These are phyloP conservation scores for Leccinum sublutescens DNA, from an alignment of 768 basidiomycete species.

Conservation along the genomic window DNA sequence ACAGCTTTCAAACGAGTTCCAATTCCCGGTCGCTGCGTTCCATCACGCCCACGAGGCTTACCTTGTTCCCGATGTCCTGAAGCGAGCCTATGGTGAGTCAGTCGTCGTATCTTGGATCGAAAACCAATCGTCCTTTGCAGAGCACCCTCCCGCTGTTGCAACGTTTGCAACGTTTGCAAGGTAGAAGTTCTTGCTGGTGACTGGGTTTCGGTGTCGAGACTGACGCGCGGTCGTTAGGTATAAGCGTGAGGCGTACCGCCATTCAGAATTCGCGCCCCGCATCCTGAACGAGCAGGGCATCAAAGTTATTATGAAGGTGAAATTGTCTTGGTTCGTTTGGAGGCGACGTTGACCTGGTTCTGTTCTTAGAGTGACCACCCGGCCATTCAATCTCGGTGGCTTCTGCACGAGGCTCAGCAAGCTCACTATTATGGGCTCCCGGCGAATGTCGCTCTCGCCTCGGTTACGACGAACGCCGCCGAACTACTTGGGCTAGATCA, in stretches of 20 bases:
- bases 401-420: slow-evolving; percentile 83
- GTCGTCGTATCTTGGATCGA: not conserved
- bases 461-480: slow-evolving; percentile 75
- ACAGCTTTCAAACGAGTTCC: slow-evolving; percentile 77
- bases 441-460: slow-evolving; percentile 62
- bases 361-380: slow-evolving; percentile 61
- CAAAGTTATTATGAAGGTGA: slow-evolving; percentile 51
- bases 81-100: slow-evolving; percentile 57
- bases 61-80: slow-evolving; percentile 74
- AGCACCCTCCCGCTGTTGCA: slow-evolving; percentile 61
- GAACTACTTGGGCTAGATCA: slow-evolving; percentile 73
- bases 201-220: not conserved
- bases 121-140: slow-evolving; percentile 23
- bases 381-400: slow-evolving; percentile 63
- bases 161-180: slow-evolving; percentile 63
- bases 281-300: slow-evolving; percentile 51
- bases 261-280: slow-evolving; percentile 56
- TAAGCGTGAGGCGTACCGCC: slow-evolving; percentile 58
- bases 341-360: not conserved
- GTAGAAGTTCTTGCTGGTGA: slow-evolving; percentile 15
- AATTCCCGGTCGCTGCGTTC: slow-evolving; percentile 71
- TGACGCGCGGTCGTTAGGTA: slow-evolving; percentile 33
- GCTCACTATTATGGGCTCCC: slow-evolving; percentile 80
- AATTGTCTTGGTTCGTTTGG: not conserved
- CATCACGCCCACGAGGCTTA: slow-evolving; percentile 82